Evolutionary conservation across 805 yeast species (phyloP), one percentile per base, ranked within the genome.

Genomic region (Komagataella pseudopastoris): DNA sequence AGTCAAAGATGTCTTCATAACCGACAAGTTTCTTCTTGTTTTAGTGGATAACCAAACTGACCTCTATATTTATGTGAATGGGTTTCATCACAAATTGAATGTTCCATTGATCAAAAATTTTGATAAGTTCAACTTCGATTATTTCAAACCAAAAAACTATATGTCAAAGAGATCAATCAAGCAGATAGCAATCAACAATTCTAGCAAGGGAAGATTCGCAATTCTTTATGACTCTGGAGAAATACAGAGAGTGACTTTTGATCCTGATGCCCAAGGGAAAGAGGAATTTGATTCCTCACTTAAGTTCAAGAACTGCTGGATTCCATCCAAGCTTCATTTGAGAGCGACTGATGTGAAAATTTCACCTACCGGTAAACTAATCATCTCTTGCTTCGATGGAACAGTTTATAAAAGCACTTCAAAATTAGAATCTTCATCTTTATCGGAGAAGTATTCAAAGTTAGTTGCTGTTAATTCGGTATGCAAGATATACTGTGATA

Each of bases 361-460:
- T 47, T 76, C 85, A 2, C 69, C 66, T 16, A 85, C 83, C 58
- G 95, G 95, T 0, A 79, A 86, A 0, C 63, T 87, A 2, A 68
- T 89, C 1, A 61, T 90, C 1, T 77, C 85, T 55, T 83, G 93
- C 0, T 63, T 70, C 18, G 79, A 80, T 49, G 96, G 96, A 0
- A 75, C 83, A 20, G 86, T 78, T 0, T 88, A 76, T 56, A 68
- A 70, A 55, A 63, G 71, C 54, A 55, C 70, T 23, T 73, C 64
- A 54, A 57, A 72, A 53, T 53, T 60, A 48, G 51, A 67, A 51
- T 30, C n/a, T 7, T 10, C 39, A 30, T 30, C n/a, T 10, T 10
- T 30, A 10, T 30, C 39, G 14, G 39, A 30, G 8, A 30, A 30
- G 39, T 30, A 10, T 30, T 67, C 69, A 45, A 75, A 77, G 51